Conservation (phyloP, 1,139 yeast genomes). For the Zygoascus meyerae region DNA sequence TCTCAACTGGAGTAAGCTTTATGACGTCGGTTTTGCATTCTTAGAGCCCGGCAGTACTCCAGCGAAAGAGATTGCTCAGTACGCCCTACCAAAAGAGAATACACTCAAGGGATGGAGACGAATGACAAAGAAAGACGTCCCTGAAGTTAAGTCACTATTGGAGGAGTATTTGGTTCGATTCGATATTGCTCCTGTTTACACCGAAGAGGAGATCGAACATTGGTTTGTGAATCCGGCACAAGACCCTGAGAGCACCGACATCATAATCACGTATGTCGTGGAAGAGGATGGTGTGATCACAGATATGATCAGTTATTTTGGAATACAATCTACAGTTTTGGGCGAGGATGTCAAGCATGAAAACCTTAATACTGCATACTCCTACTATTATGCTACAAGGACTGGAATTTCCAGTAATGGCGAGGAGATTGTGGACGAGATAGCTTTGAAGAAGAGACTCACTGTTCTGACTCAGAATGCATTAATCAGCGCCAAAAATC, state of each 20-base stretch:
- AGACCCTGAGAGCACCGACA: constrained; percentile 38
- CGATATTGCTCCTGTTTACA: constrained; percentile 66
- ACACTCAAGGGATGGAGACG: constrained; percentile 56
- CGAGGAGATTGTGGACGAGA: constrained; percentile 25
- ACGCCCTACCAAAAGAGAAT: constrained; percentile 60
- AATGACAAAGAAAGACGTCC: constrained; percentile 57
- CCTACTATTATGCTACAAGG: constrained; percentile 79
- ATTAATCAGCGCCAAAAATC: constrained; percentile 60
- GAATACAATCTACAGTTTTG: constrained; percentile 81
- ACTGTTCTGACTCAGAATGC: constrained; percentile 64
- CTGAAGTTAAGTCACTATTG: constrained; percentile 55
- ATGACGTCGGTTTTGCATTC: constrained; percentile 79
- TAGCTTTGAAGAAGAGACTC: constrained; percentile 51
- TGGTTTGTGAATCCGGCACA: constrained; percentile 58
- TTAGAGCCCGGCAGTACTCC: constrained; percentile 73
- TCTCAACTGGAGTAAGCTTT: constrained; percentile 80
- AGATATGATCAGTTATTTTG: constrained; percentile 85
- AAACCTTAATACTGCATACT: constrained; percentile 77
- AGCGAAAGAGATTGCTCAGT: constrained; percentile 75
- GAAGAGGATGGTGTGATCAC: constrained; percentile 54
- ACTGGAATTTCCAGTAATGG: constrained; percentile 18
- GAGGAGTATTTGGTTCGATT: constrained; percentile 58
- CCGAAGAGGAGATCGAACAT: constrained; percentile 67
- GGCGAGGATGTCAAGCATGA: constrained; percentile 54
- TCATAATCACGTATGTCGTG: constrained; percentile 75